These are phyloP conservation scores for Zalaria sp. DNA, from an alignment of 2,329 filamentous ascomycete genomes.

Conservation along the genomic window DNA sequence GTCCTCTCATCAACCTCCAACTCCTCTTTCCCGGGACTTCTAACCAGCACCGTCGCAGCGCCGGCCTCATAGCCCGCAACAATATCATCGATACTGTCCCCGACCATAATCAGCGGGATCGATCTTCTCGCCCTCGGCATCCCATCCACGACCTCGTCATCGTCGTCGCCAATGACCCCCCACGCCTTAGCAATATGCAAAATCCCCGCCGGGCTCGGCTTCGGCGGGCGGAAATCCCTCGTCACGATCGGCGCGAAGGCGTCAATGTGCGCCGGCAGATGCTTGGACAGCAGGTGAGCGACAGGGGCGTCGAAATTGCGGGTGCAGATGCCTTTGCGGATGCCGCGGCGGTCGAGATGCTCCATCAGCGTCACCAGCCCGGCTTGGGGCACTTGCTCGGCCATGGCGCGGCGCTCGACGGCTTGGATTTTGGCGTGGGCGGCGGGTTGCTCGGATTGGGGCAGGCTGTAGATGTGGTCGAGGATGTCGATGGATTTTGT, in stretches of 20 bases:
- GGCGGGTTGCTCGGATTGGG: slow-evolving; percentile 36
- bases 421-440: slow-evolving; percentile 62
- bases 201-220: slow-evolving; percentile 79
- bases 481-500: slow-evolving; percentile 67
- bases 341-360: slow-evolving; percentile 53
- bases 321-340: slow-evolving; percentile 81
- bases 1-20: slow-evolving; percentile 17
- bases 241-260: slow-evolving; percentile 69
- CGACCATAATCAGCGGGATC: slow-evolving; percentile 36
- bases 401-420: slow-evolving; percentile 75
- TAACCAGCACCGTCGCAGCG: slow-evolving; percentile 74
- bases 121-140: slow-evolving; percentile 2
- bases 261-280: slow-evolving; percentile 45
- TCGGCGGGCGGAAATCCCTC: slow-evolving; percentile 67
- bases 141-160: slow-evolving; percentile 19
- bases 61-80: slow-evolving; percentile 71
- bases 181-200: slow-evolving; percentile 69
- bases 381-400: slow-evolving; percentile 63
- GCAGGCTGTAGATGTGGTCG: slow-evolving; percentile 67
- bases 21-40: slow-evolving; percentile 20
- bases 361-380: slow-evolving; percentile 67
- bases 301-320: slow-evolving; percentile 83
- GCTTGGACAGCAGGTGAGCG: slow-evolving; percentile 57
- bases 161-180: slow-evolving; percentile 38
- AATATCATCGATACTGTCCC: slow-evolving; percentile 77